Percentiles rank a stretch among this genome's conserved stretches.
phyloP scores from a whole-genome alignment of 1,284 basidiomycete genomes.

The Pseudozyma pruni region DNA sequence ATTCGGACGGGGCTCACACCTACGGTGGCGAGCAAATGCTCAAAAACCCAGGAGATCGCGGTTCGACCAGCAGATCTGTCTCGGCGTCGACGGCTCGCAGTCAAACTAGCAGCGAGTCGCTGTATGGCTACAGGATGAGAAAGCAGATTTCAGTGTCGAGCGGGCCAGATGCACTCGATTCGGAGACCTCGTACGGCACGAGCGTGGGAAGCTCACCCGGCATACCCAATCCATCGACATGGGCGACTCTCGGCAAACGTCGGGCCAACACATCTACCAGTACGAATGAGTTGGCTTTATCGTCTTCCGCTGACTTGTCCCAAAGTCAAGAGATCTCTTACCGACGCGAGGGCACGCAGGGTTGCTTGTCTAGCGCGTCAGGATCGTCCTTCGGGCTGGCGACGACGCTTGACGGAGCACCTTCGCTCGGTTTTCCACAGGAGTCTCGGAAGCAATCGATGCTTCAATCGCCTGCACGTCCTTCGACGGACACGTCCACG shows the following conservation, averaged over 20 bases:
- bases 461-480: conserved; percentile 9
- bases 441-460: conserved; percentile 11
- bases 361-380: conserved; percentile 3
- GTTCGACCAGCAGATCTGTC: conserved; percentile 31
- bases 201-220: conserved; percentile 41
- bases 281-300: conserved; percentile 15
- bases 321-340: not conserved
- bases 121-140: conserved; percentile 29
- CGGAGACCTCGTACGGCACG: conserved; percentile 45
- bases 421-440: not conserved
- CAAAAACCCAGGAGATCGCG: conserved; percentile 9
- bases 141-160: conserved; percentile 29
- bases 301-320: conserved; percentile 9
- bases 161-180: conserved; percentile 33
- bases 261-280: conserved; percentile 7
- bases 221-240: conserved; percentile 11
- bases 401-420: conserved; percentile 9
- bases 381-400: conserved; percentile 12
- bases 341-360: not conserved
- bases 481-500: not conserved
- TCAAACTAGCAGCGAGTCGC: conserved; percentile 30
- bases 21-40: conserved; percentile 19
- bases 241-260: conserved; percentile 12
- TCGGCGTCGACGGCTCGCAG: conserved; percentile 36
- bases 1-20: conserved; percentile 6